Conservation (phyloP, 306 rosid species). For the Arachis stenosperma region DNA sequence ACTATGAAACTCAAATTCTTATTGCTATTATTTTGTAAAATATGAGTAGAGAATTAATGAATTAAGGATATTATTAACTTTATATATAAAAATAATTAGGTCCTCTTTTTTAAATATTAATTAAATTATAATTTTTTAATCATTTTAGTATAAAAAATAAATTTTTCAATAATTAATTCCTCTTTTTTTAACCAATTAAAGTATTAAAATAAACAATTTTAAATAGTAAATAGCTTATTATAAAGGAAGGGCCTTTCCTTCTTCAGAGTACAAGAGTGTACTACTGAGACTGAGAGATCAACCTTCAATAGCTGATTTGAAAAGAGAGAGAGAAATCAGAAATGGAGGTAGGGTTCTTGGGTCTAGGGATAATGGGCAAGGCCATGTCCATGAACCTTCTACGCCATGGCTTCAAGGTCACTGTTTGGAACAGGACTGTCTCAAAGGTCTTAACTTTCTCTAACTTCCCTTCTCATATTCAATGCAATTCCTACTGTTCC, state of each 20-base stretch:
- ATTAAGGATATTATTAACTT: no score
- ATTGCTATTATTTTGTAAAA: no score
- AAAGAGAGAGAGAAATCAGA: slow-evolving; percentile 20
- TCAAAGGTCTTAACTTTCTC: slow-evolving; percentile 58
- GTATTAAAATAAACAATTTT: no score
- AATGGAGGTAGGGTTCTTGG: slow-evolving; percentile 82
- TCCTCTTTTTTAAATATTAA: no score
- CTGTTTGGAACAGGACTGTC: slow-evolving; percentile 85
- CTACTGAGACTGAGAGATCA: neutral
- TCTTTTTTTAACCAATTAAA: no score
- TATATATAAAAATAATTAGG: no score
- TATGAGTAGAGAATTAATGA: no score
- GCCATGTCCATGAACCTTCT: slow-evolving; percentile 75
- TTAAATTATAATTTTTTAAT: no score
- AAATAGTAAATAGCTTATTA: neutral
- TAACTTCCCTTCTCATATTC: neutral
- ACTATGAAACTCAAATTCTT: no score
- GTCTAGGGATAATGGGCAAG: slow-evolving; percentile 92
- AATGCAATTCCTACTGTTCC: neutral
- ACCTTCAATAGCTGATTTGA: slow-evolving; percentile 13
- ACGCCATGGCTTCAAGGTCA: slow-evolving; percentile 72
- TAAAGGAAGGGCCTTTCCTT: neutral
- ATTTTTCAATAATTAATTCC: no score
- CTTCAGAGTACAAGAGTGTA: neutral
- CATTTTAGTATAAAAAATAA: no score